Percentiles rank a stretch among this genome's conserved stretches.
Evolutionary conservation across 2,329 filamentous ascomycete genomes (phyloP).

Genomic region (Colletotrichum sp.): DNA sequence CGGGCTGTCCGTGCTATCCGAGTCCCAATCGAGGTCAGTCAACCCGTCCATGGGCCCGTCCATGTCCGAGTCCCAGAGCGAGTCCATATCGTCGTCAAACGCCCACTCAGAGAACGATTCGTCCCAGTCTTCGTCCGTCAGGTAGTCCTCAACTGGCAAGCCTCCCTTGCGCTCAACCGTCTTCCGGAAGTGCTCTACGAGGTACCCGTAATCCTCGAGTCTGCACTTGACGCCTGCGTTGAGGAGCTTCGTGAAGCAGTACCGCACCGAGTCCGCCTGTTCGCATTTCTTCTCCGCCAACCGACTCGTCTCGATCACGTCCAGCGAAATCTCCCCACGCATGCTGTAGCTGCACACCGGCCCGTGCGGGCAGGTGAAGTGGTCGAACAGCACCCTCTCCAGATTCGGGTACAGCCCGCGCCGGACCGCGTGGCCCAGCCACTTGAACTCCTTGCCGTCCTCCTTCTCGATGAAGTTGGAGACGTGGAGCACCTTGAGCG

Average conservation of each 20-base stretch:
- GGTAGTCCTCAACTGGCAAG: neutral
- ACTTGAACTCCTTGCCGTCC: neutral
- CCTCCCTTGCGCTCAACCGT: neutral
- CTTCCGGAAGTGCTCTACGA: neutral
- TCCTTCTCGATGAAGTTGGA: neutral
- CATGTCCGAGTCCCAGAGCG: neutral
- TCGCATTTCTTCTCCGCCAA: neutral
- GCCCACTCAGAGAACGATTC: neutral
- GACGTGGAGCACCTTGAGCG: neutral
- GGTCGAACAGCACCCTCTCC: neutral
- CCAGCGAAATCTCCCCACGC: neutral
- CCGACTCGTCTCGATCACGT: neutral
- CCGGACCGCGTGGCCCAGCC: neutral
- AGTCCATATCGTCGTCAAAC: neutral
- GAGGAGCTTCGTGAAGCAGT: neutral
- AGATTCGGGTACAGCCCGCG: neutral
- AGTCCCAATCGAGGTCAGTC: neutral
- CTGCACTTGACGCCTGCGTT: neutral
- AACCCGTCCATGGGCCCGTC: neutral
- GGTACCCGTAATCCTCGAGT: neutral
- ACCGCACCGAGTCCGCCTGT: neutral
- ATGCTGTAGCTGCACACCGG: neutral
- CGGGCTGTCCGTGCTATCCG: neutral
- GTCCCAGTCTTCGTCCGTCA: neutral
- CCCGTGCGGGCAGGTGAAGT: neutral